Base-by-base conservation (phyloP, 2,329 filamentous ascomycete species). In the Leptosphaerulina australis region DNA sequence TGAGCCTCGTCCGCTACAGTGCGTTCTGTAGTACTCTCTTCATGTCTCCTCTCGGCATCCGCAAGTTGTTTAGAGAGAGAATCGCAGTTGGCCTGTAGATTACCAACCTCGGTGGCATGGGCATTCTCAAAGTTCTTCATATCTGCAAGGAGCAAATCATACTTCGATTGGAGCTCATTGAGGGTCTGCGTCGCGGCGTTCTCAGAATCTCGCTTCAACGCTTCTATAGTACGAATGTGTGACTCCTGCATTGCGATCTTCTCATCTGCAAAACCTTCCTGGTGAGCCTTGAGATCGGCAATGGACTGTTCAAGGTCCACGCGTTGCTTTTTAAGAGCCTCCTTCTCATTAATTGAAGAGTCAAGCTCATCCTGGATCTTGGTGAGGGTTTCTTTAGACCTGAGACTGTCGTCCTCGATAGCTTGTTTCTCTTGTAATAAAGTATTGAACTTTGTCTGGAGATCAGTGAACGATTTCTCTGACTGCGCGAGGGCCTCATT, bases 161-260 rank as follows among this genome's bases (percentile, higher is more conserved):
- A 67, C 44, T 66, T 67, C 10, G 57, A 49, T 39, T 69, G 66
- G 11, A 70, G 28, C 11, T 68, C 64, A 17, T 55, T 55, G 1
- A 72, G 56, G 5, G 63, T 52, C 26, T 65, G 54, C 37, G 66
- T 70, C 1, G 65, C 62, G 4, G 57, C 39, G 28, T 54, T 59
- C 4, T 69, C 64, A 8, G 64, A 68, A 7, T 71, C 64, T 28
- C 64, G 43, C 47, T 69, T 70, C 39, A 71, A 36, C 11, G 63
- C 55, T 21, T 70, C 64, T 17, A 72, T 47, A 0, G 66, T 63
- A 14, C 58, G 60, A 28, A 40, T 55, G 20, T 72, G 68, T 4
- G 64, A 58, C 25, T 70, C 64, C 44, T 70, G 64, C 4, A 63
- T 65, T 12, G 53, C 43, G 0, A 59, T 66, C 53, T 67, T 71